Conservation (phyloP, 164 flowering plant species). For the Stephania japonica region DNA sequence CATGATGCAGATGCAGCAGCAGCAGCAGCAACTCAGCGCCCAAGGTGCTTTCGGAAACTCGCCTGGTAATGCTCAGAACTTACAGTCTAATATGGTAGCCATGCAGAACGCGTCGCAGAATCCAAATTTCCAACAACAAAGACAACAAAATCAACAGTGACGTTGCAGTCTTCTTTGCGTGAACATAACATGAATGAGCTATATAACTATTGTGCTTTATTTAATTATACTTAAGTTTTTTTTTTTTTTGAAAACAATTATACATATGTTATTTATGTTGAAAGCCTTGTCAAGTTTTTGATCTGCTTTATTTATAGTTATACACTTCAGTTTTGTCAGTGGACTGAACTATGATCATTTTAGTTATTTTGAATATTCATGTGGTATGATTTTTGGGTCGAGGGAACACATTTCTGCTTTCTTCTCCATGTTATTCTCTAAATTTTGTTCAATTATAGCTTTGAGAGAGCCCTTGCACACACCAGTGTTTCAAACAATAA, state of each 20-base stretch:
- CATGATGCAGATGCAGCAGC: conserved; percentile 65
- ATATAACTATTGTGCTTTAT: too few species aligned
- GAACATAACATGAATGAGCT: too few species aligned
- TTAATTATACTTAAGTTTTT: neutral
- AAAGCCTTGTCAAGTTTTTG: neutral
- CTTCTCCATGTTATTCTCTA: too few species aligned
- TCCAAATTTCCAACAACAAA: conserved; percentile 67
- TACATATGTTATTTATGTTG: neutral
- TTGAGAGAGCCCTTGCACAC: too few species aligned
- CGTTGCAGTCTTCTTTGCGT: neutral
- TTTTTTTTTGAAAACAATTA: neutral
- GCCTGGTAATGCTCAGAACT: conserved; percentile 52
- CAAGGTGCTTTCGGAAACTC: conserved; percentile 75
- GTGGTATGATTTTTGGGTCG: too few species aligned
- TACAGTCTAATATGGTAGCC: conserved; percentile 57
- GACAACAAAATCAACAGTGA: conserved; percentile 64
- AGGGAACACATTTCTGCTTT: too few species aligned
- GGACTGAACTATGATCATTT: too few species aligned
- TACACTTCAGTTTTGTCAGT: too few species aligned
- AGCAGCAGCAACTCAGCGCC: conserved; percentile 35
- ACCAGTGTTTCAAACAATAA: too few species aligned
- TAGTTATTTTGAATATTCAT: too few species aligned
- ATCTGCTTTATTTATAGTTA: neutral
- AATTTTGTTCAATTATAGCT: too few species aligned
- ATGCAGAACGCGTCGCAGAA: conserved; percentile 58